A percentile compares a stretch with the other conserved stretches of the same genome.
Evolutionary conservation across 768 basidiomycete species (phyloP).

Genomic region (Psilocybe cyanescens): DNA sequence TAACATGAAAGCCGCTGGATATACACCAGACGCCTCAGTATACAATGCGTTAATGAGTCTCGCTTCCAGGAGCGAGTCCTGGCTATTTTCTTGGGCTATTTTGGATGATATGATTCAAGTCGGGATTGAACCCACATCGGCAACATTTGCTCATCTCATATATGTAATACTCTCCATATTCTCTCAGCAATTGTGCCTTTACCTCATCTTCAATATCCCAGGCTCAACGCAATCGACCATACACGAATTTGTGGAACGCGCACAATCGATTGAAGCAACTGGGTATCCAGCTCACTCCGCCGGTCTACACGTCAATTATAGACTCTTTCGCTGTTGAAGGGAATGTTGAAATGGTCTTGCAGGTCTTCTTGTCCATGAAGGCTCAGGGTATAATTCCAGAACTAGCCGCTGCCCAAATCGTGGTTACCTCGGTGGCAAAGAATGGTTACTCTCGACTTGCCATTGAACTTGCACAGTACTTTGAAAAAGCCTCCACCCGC

Average conservation of each 20-base stretch:
- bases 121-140: slow-evolving; percentile 50
- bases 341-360: slow-evolving; percentile 71
- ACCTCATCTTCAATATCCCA: slow-evolving; percentile 23
- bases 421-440: slow-evolving; percentile 58
- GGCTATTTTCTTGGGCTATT: slow-evolving; percentile 64
- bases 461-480: slow-evolving; percentile 67
- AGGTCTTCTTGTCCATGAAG: slow-evolving; percentile 63
- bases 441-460: slow-evolving; percentile 67
- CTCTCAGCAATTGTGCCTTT: neutral
- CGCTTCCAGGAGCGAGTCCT: slow-evolving; percentile 43
- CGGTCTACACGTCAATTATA: slow-evolving; percentile 60
- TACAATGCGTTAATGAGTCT: slow-evolving; percentile 63
- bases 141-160: slow-evolving; percentile 63
- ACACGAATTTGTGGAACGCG: slow-evolving; percentile 49
- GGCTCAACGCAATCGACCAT: slow-evolving; percentile 47
- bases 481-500: slow-evolving; percentile 58
- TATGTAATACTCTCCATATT: slow-evolving; percentile 42
- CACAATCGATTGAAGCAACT: slow-evolving; percentile 58
- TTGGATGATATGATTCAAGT: slow-evolving; percentile 68
- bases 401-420: slow-evolving; percentile 48
- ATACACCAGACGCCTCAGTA: slow-evolving; percentile 55
- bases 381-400: slow-evolving; percentile 51
- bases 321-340: slow-evolving; percentile 42
- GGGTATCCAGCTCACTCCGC: slow-evolving; percentile 50
- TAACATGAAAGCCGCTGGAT: slow-evolving; percentile 59